Evolutionary conservation across 2,329 filamentous ascomycete species (phyloP).

Genomic region (Neofusicoccum sp.): DNA sequence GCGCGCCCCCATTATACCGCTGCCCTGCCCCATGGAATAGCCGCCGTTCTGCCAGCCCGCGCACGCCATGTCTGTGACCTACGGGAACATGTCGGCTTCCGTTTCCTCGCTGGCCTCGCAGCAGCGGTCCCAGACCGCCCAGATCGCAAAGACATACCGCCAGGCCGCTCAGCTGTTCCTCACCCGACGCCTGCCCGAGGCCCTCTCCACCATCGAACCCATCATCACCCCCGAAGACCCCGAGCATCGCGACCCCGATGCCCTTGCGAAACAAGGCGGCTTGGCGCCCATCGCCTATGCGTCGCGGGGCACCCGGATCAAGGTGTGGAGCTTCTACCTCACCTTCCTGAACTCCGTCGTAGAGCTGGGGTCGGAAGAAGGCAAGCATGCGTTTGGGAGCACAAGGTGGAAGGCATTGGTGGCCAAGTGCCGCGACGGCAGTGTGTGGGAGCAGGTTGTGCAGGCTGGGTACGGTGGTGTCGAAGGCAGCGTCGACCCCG

Average conservation of each 20-base stretch:
- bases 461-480: constrained; percentile 82
- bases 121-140: constrained; percentile 58
- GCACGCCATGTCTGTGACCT: constrained; percentile 48
- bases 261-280: constrained; percentile 22
- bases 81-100: constrained; percentile 65
- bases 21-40: constrained; percentile 47
- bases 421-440: constrained; percentile 81
- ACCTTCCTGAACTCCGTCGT: constrained; percentile 90
- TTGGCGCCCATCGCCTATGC: constrained; percentile 76
- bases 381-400: constrained; percentile 83
- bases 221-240: constrained; percentile 65
- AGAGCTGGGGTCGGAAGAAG: constrained; percentile 86
- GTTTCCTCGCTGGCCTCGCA: constrained; percentile 70
- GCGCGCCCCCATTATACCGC: constrained; percentile 5
- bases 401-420: constrained; percentile 83
- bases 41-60: constrained; percentile 25
- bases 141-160: constrained; percentile 90
- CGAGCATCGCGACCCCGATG: constrained; percentile 22
- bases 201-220: constrained; percentile 80
- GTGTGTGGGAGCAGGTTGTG: constrained; percentile 93
- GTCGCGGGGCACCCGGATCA: constrained; percentile 81
- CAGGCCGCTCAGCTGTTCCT: constrained; percentile 93
- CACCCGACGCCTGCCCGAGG: constrained; percentile 89
- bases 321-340: constrained; percentile 96
- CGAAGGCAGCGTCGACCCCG: constrained; percentile 89